Base-by-base conservation (phyloP, 169 alveolate species). In the Blepharisma undulans region DNA sequence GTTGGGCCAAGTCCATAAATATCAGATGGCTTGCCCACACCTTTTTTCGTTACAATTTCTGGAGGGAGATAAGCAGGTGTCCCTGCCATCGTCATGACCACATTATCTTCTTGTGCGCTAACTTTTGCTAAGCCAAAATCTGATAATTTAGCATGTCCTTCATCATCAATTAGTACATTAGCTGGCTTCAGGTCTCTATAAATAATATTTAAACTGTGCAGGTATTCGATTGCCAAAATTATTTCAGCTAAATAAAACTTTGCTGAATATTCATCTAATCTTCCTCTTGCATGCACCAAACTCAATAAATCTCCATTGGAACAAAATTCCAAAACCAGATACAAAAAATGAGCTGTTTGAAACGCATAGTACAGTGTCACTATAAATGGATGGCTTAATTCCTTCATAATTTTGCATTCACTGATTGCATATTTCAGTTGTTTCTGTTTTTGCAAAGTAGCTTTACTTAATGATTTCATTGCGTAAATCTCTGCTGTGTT, bases 41-140 rank as follows among this genome's bases (percentile, higher is more conserved):
- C 95, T 72, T 76, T 92, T 29, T 92, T 84, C 59, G 80, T 89
- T 1, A 96, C 32, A 89, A 93, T 88, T 91, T 96, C 98, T 4
- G 98, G 98, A 27, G 98, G 84, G n/a, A 93, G 81, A 92, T 96
- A 96, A 18, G 96, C 97, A 22, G 96, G 94, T 5, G 97, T 91
- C 12, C 98, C 98, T n/a, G 93, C 92, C 76, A 95, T 94, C 22
- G 94, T 87, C 84, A 93, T 92, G 21, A 97, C 84, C 25, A 74
- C 74, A 72, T 85, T 91, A 8, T 92, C 90, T 77, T 91, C 91
- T n/a, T 72, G 87, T 4, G 92, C 93, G 21, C 93, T 95, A 78
- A 94, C 96, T 92, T 96, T 97, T 16, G 95, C 92, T 27, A 97
- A 85, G 3, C 98, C 98, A 89, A 97, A 97, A 90, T 97, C 98